Evolutionary conservation across 2,329 filamentous ascomycete genomes (phyloP).

Genomic region (Blastomyces percursus): DNA sequence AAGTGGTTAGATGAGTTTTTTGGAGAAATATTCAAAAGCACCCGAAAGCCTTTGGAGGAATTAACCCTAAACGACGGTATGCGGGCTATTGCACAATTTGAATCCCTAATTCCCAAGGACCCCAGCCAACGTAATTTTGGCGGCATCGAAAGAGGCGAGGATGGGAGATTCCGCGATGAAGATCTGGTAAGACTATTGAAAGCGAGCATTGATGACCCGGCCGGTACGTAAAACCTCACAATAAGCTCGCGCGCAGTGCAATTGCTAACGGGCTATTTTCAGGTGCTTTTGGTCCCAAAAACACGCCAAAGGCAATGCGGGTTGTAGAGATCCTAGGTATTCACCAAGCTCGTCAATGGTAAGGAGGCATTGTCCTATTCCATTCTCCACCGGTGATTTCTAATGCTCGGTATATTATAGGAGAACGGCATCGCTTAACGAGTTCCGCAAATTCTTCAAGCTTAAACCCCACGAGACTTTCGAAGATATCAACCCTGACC

Average conservation of each 20-base stretch:
- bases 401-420: background rate
- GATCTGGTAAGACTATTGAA: constrained; percentile 55
- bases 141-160: constrained; percentile 45
- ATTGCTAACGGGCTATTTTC: background rate
- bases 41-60: constrained; percentile 12
- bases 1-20: constrained; percentile 59
- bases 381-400: background rate
- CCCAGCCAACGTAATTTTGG: constrained; percentile 53
- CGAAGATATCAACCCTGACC: constrained; percentile 47
- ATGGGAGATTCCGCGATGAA: constrained; percentile 57
- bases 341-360: constrained; percentile 61
- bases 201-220: constrained; percentile 55
- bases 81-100: constrained; percentile 46
- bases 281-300: constrained; percentile 56
- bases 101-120: constrained; percentile 46
- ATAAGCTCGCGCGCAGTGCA: background rate
- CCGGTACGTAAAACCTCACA: constrained; percentile 29
- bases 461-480: constrained; percentile 48
- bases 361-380: background rate
- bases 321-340: constrained; percentile 70
- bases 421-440: constrained; percentile 32
- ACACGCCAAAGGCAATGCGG: constrained; percentile 60
- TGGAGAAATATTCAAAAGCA: constrained; percentile 16
- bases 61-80: constrained; percentile 20
- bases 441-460: constrained; percentile 53